Evolutionary conservation across 352 stramenopile genomes (phyloP), one percentile per base, ranked within the genome.

Genomic region (Globisporangium barbulae): DNA sequence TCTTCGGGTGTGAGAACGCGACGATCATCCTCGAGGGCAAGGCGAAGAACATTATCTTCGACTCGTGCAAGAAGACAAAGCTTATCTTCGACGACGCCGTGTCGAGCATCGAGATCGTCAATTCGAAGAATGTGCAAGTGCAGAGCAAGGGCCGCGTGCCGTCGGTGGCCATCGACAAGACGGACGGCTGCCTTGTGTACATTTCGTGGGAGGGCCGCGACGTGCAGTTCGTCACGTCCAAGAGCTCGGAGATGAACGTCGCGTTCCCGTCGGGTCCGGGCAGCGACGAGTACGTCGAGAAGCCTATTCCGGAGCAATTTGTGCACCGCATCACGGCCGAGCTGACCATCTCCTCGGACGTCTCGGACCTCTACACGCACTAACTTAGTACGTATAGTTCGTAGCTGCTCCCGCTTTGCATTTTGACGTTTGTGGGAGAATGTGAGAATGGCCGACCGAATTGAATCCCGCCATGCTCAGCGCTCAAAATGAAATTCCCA

Each of bases 131-230:
- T 65, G 89, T 99, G 60, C 94, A 98, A 71, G 81, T 98, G 42
- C 97, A 99, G 75, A 89, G 85, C 65, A 96, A 94, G 65, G 93
- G 91, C 60, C 77, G 85, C 37, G 97, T 98, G 64, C 96, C 97
- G 21, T 97, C 90, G 31, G 95, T 99, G 63, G 92, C 94, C 5
- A 98, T 99, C 77, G 97, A 99, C 85, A 99, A 99, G 85, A 99
- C 97, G 37, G 96, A 99, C 75, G 96, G 97, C 63, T 97, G 96
- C 66, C 80, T 98, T 45, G 85, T 98, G 54, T 98, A 98, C 77
- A 81, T 99, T 59, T 97, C 91, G 73, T 92, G 96, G 78, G 89
- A 98, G 66, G 90, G 83, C 30, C 78, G 96, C 35, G 74, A 88
- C 53, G 81, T 89, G 67, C 83, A 89, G 69, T 91, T 99, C 63